Evolutionary conservation across 192 early-diverging fungal species (phyloP).

Genomic region (Entomortierella parvispora): DNA sequence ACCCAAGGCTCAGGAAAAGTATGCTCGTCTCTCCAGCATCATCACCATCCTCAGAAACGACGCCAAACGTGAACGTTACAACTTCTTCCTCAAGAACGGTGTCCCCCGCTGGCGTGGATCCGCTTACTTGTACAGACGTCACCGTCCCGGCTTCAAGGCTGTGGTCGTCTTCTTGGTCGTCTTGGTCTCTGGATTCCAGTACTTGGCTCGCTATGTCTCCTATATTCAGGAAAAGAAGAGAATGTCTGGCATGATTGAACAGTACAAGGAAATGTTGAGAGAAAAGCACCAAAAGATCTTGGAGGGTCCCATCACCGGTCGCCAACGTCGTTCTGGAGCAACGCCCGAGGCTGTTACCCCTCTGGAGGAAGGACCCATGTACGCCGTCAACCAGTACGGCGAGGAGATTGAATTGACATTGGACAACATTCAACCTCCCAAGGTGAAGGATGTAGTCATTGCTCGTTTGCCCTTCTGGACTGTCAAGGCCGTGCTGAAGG

Average conservation of each 20-base stretch:
- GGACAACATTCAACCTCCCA: conserved; percentile 46
- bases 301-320: conserved; percentile 48
- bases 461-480: conserved; percentile 39
- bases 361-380: conserved; percentile 50
- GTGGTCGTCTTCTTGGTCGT: conserved; percentile 65
- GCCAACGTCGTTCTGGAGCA: conserved; percentile 51
- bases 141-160: conserved; percentile 72
- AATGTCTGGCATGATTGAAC: conserved; percentile 58
- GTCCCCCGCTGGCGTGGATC: conserved; percentile 85
- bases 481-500: conserved; percentile 18
- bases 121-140: conserved; percentile 77
- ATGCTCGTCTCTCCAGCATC: conserved; percentile 71
- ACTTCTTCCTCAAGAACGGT: conserved; percentile 84
- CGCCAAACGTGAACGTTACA: conserved; percentile 74
- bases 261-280: conserved; percentile 50
- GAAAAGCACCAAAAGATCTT: conserved; percentile 51
- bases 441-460: conserved; percentile 27
- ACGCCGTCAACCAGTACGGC: conserved; percentile 52
- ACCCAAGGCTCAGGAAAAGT: conserved; percentile 64
- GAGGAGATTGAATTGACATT: conserved; percentile 44
- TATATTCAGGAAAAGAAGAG: conserved; percentile 69
- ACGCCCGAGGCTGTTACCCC: conserved; percentile 46
- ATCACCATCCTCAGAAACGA: conserved; percentile 72
- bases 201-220: conserved; percentile 67
- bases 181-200: conserved; percentile 70